These are phyloP conservation scores for Fusarium sp. DNA, from an alignment of 2,329 filamentous ascomycete species.

Conservation along the genomic window DNA sequence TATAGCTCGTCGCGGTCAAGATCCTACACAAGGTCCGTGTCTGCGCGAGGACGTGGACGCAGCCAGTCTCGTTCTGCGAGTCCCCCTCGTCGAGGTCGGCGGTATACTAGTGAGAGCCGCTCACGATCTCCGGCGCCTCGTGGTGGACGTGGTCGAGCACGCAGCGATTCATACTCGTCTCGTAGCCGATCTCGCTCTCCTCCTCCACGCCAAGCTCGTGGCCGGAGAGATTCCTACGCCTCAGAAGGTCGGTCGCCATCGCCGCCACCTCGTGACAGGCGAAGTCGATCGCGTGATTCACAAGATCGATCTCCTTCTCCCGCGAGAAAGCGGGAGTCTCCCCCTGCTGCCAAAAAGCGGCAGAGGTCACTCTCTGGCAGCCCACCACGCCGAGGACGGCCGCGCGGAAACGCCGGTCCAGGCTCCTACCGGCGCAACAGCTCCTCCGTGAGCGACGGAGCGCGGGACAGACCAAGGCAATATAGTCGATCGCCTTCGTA, in stretches of 20 bases:
- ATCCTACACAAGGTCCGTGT: conserved; percentile 56
- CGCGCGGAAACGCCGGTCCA: conserved; percentile 30
- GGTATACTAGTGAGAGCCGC: conserved; percentile 39
- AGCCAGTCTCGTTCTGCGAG: conserved; percentile 45
- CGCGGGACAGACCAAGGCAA: conserved; percentile 37
- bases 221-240: conserved; percentile 33
- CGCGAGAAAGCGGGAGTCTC: conserved; percentile 37
- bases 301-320: conserved; percentile 38
- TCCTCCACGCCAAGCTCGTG: conserved; percentile 36
- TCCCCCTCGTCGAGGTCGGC: conserved; percentile 42
- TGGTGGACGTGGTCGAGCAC: conserved; percentile 38
- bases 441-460: conserved; percentile 47
- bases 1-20: conserved; percentile 51
- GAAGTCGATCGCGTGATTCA: conserved; percentile 39
- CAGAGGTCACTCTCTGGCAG: conserved; percentile 34
- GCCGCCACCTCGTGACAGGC: conserved; percentile 30
- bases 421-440: conserved; percentile 44
- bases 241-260: conserved; percentile 38
- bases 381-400: conserved; percentile 38
- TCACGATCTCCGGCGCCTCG: conserved; percentile 46
- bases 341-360: conserved; percentile 35
- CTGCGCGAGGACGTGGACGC: conserved; percentile 35
- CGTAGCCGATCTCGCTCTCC: conserved; percentile 46
- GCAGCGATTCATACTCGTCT: conserved; percentile 46
- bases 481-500: conserved; percentile 47